These are phyloP conservation scores for Aspergillus sparsus DNA, from an alignment of 495 filamentous ascomycete genomes.

Conservation along the genomic window DNA sequence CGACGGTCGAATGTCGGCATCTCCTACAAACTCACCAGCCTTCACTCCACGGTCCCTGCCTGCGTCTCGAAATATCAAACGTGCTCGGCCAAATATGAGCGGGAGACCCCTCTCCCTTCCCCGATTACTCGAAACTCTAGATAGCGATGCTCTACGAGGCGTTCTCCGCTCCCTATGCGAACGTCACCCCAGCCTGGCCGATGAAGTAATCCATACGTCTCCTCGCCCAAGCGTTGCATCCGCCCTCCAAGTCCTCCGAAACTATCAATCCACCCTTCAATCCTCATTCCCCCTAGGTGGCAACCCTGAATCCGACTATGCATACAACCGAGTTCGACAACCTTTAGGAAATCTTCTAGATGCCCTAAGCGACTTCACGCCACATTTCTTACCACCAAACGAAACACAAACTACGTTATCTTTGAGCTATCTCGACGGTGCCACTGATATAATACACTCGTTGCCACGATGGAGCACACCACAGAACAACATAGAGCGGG, in stretches of 20 bases:
- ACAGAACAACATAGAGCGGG: slow-evolving; percentile 85
- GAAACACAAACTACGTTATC: slow-evolving; percentile 79
- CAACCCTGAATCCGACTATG: slow-evolving; percentile 82
- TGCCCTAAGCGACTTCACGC: slow-evolving; percentile 88
- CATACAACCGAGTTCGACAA: slow-evolving; percentile 88
- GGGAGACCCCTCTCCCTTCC: slow-evolving; percentile 80
- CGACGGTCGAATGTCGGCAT: slow-evolving; percentile 84
- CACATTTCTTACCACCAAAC: slow-evolving; percentile 89
- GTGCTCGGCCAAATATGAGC: slow-evolving; percentile 64
- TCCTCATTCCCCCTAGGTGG: slow-evolving; percentile 86
- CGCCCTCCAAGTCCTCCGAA: slow-evolving; percentile 73
- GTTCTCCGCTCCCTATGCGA: slow-evolving; percentile 87
- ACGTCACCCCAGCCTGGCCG: slow-evolving; percentile 71
- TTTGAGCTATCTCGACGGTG: slow-evolving; percentile 82
- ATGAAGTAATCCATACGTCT: slow-evolving; percentile 81
- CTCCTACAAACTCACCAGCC: slow-evolving; percentile 77
- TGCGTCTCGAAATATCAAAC: slow-evolving; percentile 64
- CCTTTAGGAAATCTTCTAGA: slow-evolving; percentile 79
- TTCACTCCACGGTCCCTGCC: slow-evolving; percentile 65
- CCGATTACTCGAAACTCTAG: slow-evolving; percentile 87
- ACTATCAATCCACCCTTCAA: slow-evolving; percentile 75
- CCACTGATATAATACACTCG: slow-evolving; percentile 84
- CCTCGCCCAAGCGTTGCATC: slow-evolving; percentile 81
- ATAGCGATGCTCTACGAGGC: slow-evolving; percentile 74
- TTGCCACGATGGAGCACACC: slow-evolving; percentile 85